Evolutionary conservation across 768 basidiomycete species (phyloP), one percentile per base, ranked within the genome.

Genomic region (Imleria badia): DNA sequence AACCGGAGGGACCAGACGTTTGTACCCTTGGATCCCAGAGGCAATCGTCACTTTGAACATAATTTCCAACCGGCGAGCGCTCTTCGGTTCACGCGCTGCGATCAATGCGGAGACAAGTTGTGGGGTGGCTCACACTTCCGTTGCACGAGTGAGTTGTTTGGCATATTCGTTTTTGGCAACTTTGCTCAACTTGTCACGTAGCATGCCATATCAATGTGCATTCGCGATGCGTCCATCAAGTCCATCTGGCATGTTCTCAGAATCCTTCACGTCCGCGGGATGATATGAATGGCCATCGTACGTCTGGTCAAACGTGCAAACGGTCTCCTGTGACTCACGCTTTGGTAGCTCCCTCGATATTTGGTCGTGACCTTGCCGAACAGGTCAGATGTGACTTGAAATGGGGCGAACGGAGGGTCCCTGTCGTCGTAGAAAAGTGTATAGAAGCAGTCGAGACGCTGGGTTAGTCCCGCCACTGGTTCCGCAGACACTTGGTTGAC

Each of bases 71-170:
- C 90, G 59, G 76, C 91, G 59, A 96, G 86, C 63, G 83, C 94
- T 29, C 76, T 98, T 53, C 83, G 95, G 35, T 90, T 97, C 54
- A 87, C 91, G 29, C 82, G 91, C 39, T 99, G 97, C 67, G 97
- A 98, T 64, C 88, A 95, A 51, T 99, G 97, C 67, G 87, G 86
- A 33, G 97, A 98, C 67, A 99, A 98, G 77, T 86, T 98, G 86
- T 99, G 95, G 94, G 97, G 97, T 6, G 96, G 96, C 8, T 84
- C 94, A n/a, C 94, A 95, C 66, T 78, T 91, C 49, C 87, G 91
- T 31, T 99, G 97, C 68, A 82, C 86, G 60, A 79, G 96, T 94
- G 66, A 67, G 92, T 78, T 11, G 3, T 40, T 19, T 43, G 35
- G 35, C 17, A 3, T n/a, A 3, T 20, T 1, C 10, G 5, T 34